Conservation (phyloP, 2,329 filamentous ascomycete species). For the Orbilia blumenaviensis region DNA sequence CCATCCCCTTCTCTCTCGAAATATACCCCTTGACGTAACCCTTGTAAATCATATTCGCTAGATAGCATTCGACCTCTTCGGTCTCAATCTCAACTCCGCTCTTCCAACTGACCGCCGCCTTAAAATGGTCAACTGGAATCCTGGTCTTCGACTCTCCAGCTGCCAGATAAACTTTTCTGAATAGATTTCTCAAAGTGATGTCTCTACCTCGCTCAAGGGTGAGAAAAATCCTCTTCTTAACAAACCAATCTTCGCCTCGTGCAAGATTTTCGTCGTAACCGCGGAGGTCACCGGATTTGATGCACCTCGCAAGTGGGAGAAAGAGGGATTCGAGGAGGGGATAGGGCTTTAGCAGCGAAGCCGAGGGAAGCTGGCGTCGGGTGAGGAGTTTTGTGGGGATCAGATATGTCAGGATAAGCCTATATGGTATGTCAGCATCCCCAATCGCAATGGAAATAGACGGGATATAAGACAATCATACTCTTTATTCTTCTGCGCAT, state of each 20-base stretch:
- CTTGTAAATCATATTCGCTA: conserved; percentile 99
- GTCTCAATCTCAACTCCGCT: conserved; percentile 69
- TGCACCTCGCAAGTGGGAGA: conserved; percentile 77
- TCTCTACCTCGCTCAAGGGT: conserved; percentile 92
- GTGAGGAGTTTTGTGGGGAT: conserved; percentile 93
- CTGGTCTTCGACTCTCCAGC: conserved; percentile 79
- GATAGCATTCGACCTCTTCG: conserved; percentile 93
- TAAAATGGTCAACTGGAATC: conserved; percentile 83
- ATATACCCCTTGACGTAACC: conserved; percentile 98
- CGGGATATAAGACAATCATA: conserved; percentile 62
- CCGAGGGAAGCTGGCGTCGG: conserved; percentile 81
- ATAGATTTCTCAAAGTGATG: conserved; percentile 87
- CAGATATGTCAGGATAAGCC: conserved; percentile 90
- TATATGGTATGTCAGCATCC: conserved; percentile 60
- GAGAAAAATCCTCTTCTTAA: conserved; percentile 90
- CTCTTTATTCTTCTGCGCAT: conserved; percentile 80
- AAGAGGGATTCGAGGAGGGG: conserved; percentile 81
- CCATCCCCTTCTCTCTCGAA: conserved; percentile 83
- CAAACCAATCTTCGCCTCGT: conserved; percentile 87
- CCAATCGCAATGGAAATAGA: not conserved
- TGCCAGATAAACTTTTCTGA: conserved; percentile 84
- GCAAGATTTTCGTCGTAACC: conserved; percentile 84
- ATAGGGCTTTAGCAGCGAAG: conserved; percentile 75
- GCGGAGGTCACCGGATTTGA: conserved; percentile 81
- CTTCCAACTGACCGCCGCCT: conserved; percentile 74